phyloP scores from a whole-genome alignment of 208 protist genomes.

The Trypanosoma lewisi region DNA sequence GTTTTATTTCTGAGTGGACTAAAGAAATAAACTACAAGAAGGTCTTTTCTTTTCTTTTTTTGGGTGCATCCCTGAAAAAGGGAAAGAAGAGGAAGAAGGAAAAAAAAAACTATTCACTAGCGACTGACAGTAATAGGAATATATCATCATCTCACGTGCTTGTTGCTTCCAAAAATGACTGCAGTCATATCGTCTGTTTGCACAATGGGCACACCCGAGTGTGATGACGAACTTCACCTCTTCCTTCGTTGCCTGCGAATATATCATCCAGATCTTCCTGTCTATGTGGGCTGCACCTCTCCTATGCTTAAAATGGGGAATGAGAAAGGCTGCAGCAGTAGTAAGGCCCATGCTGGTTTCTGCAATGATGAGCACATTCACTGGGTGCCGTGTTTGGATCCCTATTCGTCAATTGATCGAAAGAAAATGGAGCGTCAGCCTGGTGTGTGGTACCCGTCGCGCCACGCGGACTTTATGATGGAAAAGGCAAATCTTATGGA shows the following conservation, averaged over 20 bases:
- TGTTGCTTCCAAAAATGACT: not conserved
- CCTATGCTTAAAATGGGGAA: conserved; percentile 27
- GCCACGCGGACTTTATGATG: conserved; percentile 87
- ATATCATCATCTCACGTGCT: not conserved
- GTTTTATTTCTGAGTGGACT: too few species aligned
- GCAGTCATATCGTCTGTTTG: conserved; percentile 49
- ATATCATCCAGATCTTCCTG: conserved; percentile 50
- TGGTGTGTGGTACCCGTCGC: conserved; percentile 67
- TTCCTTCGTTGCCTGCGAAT: conserved; percentile 60
- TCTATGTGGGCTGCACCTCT: conserved; percentile 61
- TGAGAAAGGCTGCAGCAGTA: not conserved
- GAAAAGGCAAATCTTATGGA: conserved; percentile 85
- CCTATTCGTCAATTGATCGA: conserved; percentile 55
- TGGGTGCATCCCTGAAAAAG: not conserved
- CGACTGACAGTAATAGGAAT: too few species aligned
- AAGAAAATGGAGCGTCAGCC: conserved; percentile 58
- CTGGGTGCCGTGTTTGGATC: conserved; percentile 71
- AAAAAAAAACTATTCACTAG: conserved; percentile 21
- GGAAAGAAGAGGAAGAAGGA: not conserved
- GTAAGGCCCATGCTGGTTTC: conserved; percentile 17
- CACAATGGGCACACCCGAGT: conserved; percentile 84
- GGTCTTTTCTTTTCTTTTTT: not conserved
- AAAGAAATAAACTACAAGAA: too few species aligned
- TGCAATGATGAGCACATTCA: conserved; percentile 34
- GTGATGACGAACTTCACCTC: conserved; percentile 64